A percentile compares a stretch with the other conserved stretches of the same genome.
Evolutionary conservation across 768 basidiomycete genomes (phyloP).

Genomic region (Tricholoma sp.): DNA sequence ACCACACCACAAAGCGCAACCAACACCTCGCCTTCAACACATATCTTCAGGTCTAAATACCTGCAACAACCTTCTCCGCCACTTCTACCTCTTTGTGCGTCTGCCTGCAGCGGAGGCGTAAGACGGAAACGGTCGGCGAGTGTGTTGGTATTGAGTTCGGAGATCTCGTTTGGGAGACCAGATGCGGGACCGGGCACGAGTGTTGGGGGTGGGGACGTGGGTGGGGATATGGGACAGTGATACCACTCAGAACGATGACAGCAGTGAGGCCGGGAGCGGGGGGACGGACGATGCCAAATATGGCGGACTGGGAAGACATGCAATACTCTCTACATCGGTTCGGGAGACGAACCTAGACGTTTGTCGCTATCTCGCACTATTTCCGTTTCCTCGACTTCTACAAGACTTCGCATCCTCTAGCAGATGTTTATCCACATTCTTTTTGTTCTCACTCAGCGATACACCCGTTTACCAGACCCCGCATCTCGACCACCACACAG

Average conservation of each 20-base stretch:
- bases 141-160: constrained; percentile 38
- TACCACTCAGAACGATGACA: background rate
- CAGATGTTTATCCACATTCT: background rate
- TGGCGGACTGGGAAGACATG: background rate
- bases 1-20: constrained; percentile 7
- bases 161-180: constrained; percentile 4
- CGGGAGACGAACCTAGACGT: background rate
- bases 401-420: background rate
- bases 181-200: background rate
- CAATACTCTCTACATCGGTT: background rate
- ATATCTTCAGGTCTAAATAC: constrained; percentile 50
- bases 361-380: background rate
- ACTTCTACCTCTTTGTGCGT: constrained; percentile 21
- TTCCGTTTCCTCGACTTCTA: background rate
- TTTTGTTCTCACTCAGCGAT: too few relatives aligned
- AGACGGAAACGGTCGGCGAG: constrained; percentile 60
- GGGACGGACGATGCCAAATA: background rate
- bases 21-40: constrained; percentile 24
- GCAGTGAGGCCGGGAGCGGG: background rate
- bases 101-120: constrained; percentile 6
- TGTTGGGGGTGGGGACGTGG: too few relatives aligned
- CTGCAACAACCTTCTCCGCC: constrained; percentile 37
- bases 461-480: too few relatives aligned
- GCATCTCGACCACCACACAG: too few relatives aligned
- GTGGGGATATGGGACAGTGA: too few relatives aligned